These are phyloP conservation scores for Gracilaria vermiculophylla DNA, from an alignment of 23 red algal genomes.

Conservation along the genomic window DNA sequence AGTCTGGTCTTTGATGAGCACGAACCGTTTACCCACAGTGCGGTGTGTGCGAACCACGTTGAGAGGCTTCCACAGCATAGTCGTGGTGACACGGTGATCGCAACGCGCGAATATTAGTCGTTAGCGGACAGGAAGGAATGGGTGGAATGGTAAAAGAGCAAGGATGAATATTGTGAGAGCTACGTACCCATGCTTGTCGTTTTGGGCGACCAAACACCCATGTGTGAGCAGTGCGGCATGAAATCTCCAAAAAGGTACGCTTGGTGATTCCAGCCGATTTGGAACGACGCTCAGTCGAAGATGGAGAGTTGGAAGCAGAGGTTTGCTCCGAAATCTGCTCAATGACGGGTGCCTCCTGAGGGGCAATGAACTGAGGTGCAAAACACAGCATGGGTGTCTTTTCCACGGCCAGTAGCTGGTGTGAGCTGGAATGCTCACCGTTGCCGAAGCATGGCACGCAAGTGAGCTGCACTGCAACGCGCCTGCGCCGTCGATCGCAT, in stretches of 20 bases:
- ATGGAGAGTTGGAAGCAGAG: background rate
- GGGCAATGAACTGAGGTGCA: constrained; percentile 18
- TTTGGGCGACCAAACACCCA: constrained; percentile 47
- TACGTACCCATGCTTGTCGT: constrained; percentile 52
- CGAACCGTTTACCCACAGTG: constrained; percentile 33
- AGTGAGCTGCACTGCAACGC: background rate
- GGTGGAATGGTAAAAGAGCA: background rate
- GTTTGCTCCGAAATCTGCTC: background rate
- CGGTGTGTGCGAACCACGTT: constrained; percentile 34
- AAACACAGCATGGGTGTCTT: constrained; percentile 16
- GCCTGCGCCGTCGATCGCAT: constrained; percentile 21
- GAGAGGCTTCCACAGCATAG: constrained; percentile 4
- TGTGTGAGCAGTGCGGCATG: constrained; percentile 33
- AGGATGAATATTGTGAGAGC: background rate
- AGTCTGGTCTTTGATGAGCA: constrained; percentile 48
- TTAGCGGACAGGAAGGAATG: background rate
- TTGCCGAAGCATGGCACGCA: constrained; percentile 31
- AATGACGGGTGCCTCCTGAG: background rate
- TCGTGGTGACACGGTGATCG: background rate
- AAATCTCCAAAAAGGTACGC: constrained; percentile 27
- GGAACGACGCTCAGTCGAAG: background rate
- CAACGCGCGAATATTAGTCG: background rate
- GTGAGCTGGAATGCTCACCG: constrained; percentile 23
- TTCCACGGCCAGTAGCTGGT: constrained; percentile 13
- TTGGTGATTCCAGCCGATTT: constrained; percentile 35